These are phyloP conservation scores for Tylopilus balloui DNA, from an alignment of 768 basidiomycete species.

Conservation along the genomic window DNA sequence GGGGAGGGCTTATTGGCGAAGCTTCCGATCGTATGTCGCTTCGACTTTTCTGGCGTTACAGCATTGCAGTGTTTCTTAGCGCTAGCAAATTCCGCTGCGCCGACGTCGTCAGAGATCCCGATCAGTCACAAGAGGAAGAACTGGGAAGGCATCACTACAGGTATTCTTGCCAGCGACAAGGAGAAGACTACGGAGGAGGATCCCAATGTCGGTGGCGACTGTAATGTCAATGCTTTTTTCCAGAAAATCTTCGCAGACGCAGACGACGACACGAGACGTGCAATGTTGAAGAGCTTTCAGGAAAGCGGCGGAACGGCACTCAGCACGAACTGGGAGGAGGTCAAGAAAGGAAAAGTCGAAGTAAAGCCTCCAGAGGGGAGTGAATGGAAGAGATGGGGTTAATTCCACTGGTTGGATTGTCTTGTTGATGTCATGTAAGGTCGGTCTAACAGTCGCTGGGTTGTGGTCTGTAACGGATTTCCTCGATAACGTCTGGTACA, in stretches of 20 bases:
- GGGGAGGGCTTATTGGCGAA: constrained; percentile 75
- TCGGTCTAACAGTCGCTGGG: neutral
- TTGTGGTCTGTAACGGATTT: neutral
- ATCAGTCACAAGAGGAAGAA: constrained; percentile 60
- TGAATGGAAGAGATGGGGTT: constrained; percentile 80
- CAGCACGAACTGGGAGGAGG: constrained; percentile 94
- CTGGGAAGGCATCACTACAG: constrained; percentile 81
- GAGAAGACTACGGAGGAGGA: constrained; percentile 68
- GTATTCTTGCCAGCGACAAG: constrained; percentile 64
- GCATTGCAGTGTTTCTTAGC: constrained; percentile 8
- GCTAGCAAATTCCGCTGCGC: constrained; percentile 24
- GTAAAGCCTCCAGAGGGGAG: constrained; percentile 82
- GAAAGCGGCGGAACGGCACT: constrained; percentile 95
- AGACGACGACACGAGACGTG: constrained; percentile 85
- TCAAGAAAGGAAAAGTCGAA: constrained; percentile 61
- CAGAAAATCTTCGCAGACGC: constrained; percentile 87
- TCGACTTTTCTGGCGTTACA: neutral
- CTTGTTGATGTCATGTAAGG: neutral
- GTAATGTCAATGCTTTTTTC: constrained; percentile 83
- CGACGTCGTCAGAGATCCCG: constrained; percentile 30
- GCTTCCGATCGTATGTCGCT: constrained; percentile 61
- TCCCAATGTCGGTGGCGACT: constrained; percentile 88
- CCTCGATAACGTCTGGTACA: neutral
- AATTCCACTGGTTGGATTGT: neutral
- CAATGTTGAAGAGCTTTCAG: constrained; percentile 97